phyloP scores from a whole-genome alignment of 2,329 filamentous ascomycete genomes.

The Aureobasidium sp. region DNA sequence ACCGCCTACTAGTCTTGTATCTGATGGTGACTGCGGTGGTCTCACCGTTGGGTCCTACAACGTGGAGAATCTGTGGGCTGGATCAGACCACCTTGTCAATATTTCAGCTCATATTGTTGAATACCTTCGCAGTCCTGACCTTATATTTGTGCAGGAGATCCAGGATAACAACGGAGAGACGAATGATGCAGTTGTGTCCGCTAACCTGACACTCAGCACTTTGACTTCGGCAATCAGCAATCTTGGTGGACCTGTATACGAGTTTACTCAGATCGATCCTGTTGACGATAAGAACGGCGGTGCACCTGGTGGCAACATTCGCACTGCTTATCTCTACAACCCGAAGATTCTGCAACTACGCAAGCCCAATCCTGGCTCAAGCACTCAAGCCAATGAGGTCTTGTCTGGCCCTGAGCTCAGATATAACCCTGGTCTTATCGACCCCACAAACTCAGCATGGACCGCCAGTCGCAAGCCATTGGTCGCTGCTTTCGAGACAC shows the following conservation, averaged over 20 bases:
- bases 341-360: slow-evolving; percentile 65
- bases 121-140: slow-evolving; percentile 68
- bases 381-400: slow-evolving; percentile 63
- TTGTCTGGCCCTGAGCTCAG: slow-evolving; percentile 64
- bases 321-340: slow-evolving; percentile 75
- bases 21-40: slow-evolving; percentile 63
- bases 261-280: slow-evolving; percentile 66
- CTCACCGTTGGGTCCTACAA: slow-evolving; percentile 75
- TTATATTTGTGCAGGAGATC: slow-evolving; percentile 76
- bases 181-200: slow-evolving; percentile 64
- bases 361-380: slow-evolving; percentile 62
- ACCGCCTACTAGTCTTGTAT: slow-evolving; percentile 58
- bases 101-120: slow-evolving; percentile 72
- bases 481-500: slow-evolving; percentile 69
- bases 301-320: slow-evolving; percentile 76
- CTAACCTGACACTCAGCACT: slow-evolving; percentile 65
- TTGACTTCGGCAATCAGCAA: slow-evolving; percentile 59
- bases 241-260: slow-evolving; percentile 57
- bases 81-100: slow-evolving; percentile 59
- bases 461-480: slow-evolving; percentile 71
- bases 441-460: slow-evolving; percentile 68
- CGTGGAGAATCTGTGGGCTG: slow-evolving; percentile 71
- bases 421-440: slow-evolving; percentile 75
- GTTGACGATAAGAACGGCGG: slow-evolving; percentile 70
- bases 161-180: slow-evolving; percentile 72